Evolutionary conservation across 495 filamentous ascomycete species (phyloP).

Genomic region (Darksidea phi): DNA sequence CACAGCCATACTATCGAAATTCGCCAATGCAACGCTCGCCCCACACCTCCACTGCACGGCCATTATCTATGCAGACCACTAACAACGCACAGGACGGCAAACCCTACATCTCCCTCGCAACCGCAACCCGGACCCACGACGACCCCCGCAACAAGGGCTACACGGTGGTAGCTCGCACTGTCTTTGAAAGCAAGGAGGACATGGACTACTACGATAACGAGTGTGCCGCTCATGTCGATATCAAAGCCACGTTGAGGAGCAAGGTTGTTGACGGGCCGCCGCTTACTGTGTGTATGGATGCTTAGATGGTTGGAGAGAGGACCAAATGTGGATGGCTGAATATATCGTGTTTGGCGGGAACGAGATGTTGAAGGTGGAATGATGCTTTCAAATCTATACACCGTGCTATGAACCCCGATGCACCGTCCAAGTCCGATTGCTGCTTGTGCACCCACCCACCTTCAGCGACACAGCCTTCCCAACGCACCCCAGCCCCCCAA

Average conservation of each 20-base stretch:
- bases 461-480: conserved; percentile 45
- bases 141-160: conserved; percentile 63
- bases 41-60: too few relatives aligned
- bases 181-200: conserved; percentile 63
- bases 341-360: too few relatives aligned
- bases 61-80: neutral
- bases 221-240: conserved; percentile 59
- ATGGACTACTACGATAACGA: conserved; percentile 68
- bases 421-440: too few relatives aligned
- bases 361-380: too few relatives aligned
- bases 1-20: too few relatives aligned
- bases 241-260: conserved; percentile 53
- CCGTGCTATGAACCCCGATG: too few relatives aligned
- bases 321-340: too few relatives aligned
- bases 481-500: conserved; percentile 53
- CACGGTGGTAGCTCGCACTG: conserved; percentile 58
- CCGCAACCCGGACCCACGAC: conserved; percentile 47
- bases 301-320: too few relatives aligned
- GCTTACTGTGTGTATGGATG: conserved; percentile 32
- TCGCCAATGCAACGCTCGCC: too few relatives aligned
- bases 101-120: conserved; percentile 60
- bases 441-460: too few relatives aligned
- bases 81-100: conserved; percentile 58
- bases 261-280: conserved; percentile 36
- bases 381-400: too few relatives aligned